A percentile compares a stretch with the other conserved stretches of the same genome.
phyloP scores from a whole-genome alignment of 129 eudicot genomes.

The Erigeron canadensis region DNA sequence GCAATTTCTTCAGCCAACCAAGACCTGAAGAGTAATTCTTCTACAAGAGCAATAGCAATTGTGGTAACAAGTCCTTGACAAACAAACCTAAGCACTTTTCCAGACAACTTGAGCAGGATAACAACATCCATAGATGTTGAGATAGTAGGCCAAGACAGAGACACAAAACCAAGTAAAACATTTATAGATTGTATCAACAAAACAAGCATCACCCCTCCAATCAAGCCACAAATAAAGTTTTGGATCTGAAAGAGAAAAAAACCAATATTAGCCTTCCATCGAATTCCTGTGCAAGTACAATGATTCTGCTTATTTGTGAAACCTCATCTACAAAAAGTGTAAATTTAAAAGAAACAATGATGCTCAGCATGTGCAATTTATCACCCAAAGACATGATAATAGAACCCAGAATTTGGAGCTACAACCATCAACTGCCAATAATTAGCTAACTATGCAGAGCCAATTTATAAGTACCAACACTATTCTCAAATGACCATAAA shows the following conservation, averaged over 20 bases:
- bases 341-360: neutral
- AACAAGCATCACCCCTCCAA: slow-evolving; percentile 72
- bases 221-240: slow-evolving; percentile 49
- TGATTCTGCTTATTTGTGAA: slow-evolving; percentile 1
- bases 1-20: slow-evolving; percentile 88
- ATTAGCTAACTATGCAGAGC: too few species aligned
- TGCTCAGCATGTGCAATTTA: neutral
- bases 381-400: neutral
- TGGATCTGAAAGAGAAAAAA: slow-evolving; percentile 49
- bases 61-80: slow-evolving; percentile 64
- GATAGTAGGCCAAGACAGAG: slow-evolving; percentile 50
- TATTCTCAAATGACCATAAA: too few species aligned
- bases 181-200: slow-evolving; percentile 51
- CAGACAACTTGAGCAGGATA: slow-evolving; percentile 43
- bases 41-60: slow-evolving; percentile 55
- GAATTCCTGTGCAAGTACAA: slow-evolving; percentile 7
- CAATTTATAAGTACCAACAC: too few species aligned
- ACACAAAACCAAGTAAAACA: slow-evolving; percentile 54
- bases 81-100: slow-evolving; percentile 37
- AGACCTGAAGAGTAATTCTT: slow-evolving; percentile 84
- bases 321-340: neutral
- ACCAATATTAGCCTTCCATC: slow-evolving; percentile 22
- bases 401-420: too few species aligned
- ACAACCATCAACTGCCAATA: too few species aligned
- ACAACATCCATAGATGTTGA: slow-evolving; percentile 41